Evolutionary conservation across 208 protist species (phyloP), one percentile per base, ranked within the genome.

Genomic region (Vickermania spadyakhi): DNA sequence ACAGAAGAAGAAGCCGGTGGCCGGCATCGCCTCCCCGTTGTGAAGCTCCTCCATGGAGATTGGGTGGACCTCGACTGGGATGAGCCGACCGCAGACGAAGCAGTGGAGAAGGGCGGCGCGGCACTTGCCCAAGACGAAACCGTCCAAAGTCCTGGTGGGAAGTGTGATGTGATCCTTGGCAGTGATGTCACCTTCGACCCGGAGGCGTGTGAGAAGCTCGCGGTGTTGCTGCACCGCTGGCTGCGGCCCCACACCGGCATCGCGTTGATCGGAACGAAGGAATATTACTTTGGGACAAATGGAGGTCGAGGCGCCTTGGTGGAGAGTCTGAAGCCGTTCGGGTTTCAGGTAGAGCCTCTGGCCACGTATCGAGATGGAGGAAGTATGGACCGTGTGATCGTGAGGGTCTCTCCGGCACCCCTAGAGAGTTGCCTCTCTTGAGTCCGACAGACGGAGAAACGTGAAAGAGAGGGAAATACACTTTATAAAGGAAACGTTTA

Each of bases 251-350:
- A 27, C 51, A 64, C 52, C 11, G 81, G 68, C 21, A 62, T 81
- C 0, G 85, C 81, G 11, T 64, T 87, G 41, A 83, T 95, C 60
- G 89, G 79, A 25, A 84, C 75, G n/a, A 95, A 95, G 71, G 72
- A 78, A 26, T 95, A 88, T 68, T 95, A 95, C 72, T 95, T 93
- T 72, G 89, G 89, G 25, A 95, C 89, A 0, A 83, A 81, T 56
- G 89, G 89, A 28, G 89, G 89, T 30, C 65, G 67, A 28, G 54
- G 79, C 31, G 81, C 84, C 64, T 86, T 93, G 36, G 61, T 63
- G 7, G 60, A 55, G 25, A 66, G 68, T 25, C 73, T 72, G 22
- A 28, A 58, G 25, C 45, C 52, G 26, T 41, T 61, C 51, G 73
- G 77, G 14, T 66, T 93, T 4, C 36, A 58, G 11, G 75, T 82